These are phyloP conservation scores for Skeletonema grethae DNA, from an alignment of 108 stramenopile species.

Conservation along the genomic window DNA sequence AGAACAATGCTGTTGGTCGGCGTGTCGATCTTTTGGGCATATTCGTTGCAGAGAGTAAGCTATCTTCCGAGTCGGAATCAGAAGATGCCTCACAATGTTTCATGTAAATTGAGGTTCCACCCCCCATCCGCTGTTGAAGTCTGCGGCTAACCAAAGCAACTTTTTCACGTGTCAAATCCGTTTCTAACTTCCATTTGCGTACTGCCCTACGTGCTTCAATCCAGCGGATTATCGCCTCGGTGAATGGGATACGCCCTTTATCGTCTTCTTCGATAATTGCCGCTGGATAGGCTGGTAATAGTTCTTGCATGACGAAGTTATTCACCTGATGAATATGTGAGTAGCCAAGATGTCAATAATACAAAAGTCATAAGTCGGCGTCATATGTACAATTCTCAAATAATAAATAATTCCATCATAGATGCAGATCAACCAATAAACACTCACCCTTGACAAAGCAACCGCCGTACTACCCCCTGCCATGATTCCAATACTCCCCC, in stretches of 20 bases:
- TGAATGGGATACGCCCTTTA: slow-evolving; percentile 16
- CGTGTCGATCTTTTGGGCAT: background rate
- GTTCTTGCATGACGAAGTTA: slow-evolving; percentile 9
- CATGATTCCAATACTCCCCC: background rate
- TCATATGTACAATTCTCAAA: too few relatives aligned
- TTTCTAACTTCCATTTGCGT: slow-evolving; percentile 14
- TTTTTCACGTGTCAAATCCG: slow-evolving; percentile 3
- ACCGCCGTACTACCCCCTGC: slow-evolving; percentile 3
- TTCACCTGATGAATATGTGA: background rate
- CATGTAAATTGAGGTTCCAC: background rate
- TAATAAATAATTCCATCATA: too few relatives aligned
- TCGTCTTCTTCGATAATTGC: slow-evolving; percentile 17
- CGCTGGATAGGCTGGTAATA: slow-evolving; percentile 13
- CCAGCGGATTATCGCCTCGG: slow-evolving; percentile 14
- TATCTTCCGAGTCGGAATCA: slow-evolving; percentile 7
- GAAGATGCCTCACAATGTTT: background rate
- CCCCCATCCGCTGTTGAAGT: slow-evolving; percentile 2
- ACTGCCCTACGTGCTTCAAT: slow-evolving; percentile 16
- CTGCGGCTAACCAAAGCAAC: slow-evolving; percentile 5
- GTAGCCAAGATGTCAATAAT: background rate
- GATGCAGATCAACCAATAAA: background rate
- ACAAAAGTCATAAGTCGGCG: too few relatives aligned
- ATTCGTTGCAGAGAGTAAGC: background rate
- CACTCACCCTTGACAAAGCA: slow-evolving; percentile 1
- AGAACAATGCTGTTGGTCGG: background rate